A percentile compares a stretch with the other conserved stretches of the same genome.
These are phyloP conservation scores for Cyclanthera cordifolia DNA, from an alignment of 306 rosid genomes.

Conservation along the genomic window DNA sequence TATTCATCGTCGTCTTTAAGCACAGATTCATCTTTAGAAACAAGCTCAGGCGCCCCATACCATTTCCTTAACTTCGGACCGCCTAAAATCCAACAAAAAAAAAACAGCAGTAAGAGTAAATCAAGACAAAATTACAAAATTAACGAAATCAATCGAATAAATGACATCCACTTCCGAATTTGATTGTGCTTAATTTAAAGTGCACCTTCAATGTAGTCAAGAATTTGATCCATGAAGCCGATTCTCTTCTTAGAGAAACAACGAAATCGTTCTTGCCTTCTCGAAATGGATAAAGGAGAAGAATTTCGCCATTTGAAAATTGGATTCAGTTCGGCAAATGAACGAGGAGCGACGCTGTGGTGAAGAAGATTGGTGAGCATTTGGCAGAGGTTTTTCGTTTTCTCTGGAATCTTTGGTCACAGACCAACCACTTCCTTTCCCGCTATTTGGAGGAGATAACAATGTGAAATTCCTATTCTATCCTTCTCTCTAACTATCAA, in stretches of 20 bases:
- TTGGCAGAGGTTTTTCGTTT: conserved; percentile 10
- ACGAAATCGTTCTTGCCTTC: conserved; percentile 17
- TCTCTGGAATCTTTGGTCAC: conserved; percentile 6
- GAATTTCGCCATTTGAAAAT: conserved; percentile 19
- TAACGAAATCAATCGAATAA: neutral
- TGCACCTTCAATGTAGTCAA: conserved; percentile 80
- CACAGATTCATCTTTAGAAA: conserved; percentile 46
- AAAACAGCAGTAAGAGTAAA: neutral
- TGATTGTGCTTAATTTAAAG: neutral
- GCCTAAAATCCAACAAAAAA: conserved; percentile 27
- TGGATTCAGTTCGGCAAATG: conserved; percentile 15
- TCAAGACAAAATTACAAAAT: neutral
- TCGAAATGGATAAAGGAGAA: conserved; percentile 10
- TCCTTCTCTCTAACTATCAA: too few species aligned
- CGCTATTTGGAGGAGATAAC: conserved; percentile 30
- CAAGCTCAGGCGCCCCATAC: conserved; percentile 85
- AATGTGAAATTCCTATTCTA: neutral
- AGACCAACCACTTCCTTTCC: conserved; percentile 46
- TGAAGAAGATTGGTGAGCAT: conserved; percentile 41
- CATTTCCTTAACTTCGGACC: conserved; percentile 91
- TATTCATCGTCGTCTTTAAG: conserved; percentile 38
- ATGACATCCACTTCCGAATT: neutral
- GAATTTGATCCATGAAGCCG: conserved; percentile 71
- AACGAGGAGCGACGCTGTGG: conserved; percentile 16
- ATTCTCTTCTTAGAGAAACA: conserved; percentile 75